Evolutionary conservation across 129 eudicot species (phyloP).

Genomic region (Logfia minima): DNA sequence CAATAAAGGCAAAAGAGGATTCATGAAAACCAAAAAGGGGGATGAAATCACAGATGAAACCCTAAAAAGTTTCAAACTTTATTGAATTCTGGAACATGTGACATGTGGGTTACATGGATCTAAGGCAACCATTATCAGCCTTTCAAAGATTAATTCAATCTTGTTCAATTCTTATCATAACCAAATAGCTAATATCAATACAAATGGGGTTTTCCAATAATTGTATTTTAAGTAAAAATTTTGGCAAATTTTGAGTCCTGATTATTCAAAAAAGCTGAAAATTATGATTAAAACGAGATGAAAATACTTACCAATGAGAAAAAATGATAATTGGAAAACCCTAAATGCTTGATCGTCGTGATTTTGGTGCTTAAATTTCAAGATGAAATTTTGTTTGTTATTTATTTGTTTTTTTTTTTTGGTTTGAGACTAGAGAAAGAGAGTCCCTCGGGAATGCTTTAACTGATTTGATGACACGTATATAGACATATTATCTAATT

Average conservation of each 20-base stretch:
- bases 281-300: not conserved
- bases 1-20: slow-evolving; percentile 19
- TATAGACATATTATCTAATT: slow-evolving; percentile 15
- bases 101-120: slow-evolving; percentile 57
- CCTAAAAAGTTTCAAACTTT: slow-evolving; percentile 34
- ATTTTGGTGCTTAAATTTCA: not conserved
- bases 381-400: not conserved
- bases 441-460: slow-evolving; percentile 28
- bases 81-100: slow-evolving; percentile 8
- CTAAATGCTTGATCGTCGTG: slow-evolving; percentile 1
- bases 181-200: not conserved
- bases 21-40: slow-evolving; percentile 20
- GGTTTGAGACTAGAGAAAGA: slow-evolving; percentile 22
- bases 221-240: not conserved
- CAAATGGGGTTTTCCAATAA: slow-evolving; percentile 19
- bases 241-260: not conserved
- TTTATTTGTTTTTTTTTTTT: not conserved
- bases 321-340: not conserved
- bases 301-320: slow-evolving; percentile 47
- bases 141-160: slow-evolving; percentile 24
- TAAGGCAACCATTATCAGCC: slow-evolving; percentile 50
- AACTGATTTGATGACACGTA: slow-evolving; percentile 24
- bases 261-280: not conserved
- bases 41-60: slow-evolving; percentile 20
- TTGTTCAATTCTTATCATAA: not conserved